Percentiles rank a stretch among this genome's conserved stretches.
phyloP scores from a whole-genome alignment of 371 early-diverging fungal genomes.

The Apophysomyces ossiformis region DNA sequence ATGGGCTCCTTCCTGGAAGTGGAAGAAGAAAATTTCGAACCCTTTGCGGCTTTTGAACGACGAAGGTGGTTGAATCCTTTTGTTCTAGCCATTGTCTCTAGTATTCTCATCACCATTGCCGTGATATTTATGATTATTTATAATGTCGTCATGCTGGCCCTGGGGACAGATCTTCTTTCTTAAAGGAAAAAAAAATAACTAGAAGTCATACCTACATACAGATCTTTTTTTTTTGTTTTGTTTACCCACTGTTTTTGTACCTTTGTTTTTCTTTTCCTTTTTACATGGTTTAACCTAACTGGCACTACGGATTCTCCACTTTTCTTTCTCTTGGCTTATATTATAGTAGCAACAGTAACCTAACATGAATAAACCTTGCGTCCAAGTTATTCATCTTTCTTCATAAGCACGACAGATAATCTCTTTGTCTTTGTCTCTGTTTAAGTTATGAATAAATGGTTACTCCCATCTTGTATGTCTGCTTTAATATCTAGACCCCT shows the following conservation, averaged over 20 bases:
- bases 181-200: constrained; percentile 7
- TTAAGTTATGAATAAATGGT: no score
- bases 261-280: no score
- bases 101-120: constrained; percentile 26
- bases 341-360: no score
- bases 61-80: constrained; percentile 39
- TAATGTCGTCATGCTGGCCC: constrained; percentile 35
- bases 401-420: no score
- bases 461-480: no score
- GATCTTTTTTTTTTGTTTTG: neutral
- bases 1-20: neutral
- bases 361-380: no score
- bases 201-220: neutral
- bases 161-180: constrained; percentile 38
- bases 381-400: no score
- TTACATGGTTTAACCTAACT: no score
- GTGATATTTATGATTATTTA: constrained; percentile 49
- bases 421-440: no score
- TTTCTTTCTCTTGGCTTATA: no score
- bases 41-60: constrained; percentile 38
- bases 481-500: no score
- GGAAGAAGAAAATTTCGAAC: neutral
- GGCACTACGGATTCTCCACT: no score
- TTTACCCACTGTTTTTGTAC: neutral
- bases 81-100: constrained; percentile 34